A percentile compares a stretch with the other conserved stretches of the same genome.
phyloP scores from a whole-genome alignment of 495 filamentous ascomycete species.

The Penicillium mononematosum region DNA sequence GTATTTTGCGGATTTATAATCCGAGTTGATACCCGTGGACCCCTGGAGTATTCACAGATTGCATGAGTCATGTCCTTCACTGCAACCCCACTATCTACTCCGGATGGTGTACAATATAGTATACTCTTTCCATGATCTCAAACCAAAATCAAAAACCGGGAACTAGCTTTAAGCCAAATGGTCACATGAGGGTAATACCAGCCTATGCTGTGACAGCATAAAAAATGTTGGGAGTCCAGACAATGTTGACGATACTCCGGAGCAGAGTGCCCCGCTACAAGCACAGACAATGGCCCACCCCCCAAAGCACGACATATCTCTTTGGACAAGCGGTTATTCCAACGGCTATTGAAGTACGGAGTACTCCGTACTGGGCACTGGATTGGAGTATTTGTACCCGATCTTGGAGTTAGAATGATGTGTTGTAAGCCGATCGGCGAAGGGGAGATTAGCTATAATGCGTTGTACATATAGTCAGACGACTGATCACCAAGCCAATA shows the following conservation, averaged over 20 bases:
- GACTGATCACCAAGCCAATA: not conserved
- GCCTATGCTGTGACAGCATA: not conserved
- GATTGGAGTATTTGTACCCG: not conserved
- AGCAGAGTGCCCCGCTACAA: constrained; percentile 9
- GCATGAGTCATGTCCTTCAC: not conserved
- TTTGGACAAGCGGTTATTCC: constrained; percentile 10
- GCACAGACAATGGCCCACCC: constrained; percentile 6
- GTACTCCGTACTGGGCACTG: too few relatives aligned
- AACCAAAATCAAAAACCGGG: not conserved
- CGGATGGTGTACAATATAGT: too few relatives aligned
- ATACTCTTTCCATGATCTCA: not conserved
- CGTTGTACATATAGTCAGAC: not conserved
- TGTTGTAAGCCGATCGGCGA: not conserved
- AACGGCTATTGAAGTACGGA: constrained; percentile 18
- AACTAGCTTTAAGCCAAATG: not conserved
- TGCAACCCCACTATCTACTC: not conserved
- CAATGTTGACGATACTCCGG: not conserved
- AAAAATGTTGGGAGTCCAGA: too few relatives aligned
- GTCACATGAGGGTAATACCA: not conserved
- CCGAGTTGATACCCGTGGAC: not conserved
- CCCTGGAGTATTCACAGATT: not conserved
- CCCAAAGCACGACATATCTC: not conserved
- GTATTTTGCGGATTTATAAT: not conserved
- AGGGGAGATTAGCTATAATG: not conserved
- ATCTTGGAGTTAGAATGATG: not conserved